Percentiles rank a stretch among this genome's conserved stretches.
Evolutionary conservation across 805 yeast species (phyloP).

Genomic region (Candida vaughaniae): DNA sequence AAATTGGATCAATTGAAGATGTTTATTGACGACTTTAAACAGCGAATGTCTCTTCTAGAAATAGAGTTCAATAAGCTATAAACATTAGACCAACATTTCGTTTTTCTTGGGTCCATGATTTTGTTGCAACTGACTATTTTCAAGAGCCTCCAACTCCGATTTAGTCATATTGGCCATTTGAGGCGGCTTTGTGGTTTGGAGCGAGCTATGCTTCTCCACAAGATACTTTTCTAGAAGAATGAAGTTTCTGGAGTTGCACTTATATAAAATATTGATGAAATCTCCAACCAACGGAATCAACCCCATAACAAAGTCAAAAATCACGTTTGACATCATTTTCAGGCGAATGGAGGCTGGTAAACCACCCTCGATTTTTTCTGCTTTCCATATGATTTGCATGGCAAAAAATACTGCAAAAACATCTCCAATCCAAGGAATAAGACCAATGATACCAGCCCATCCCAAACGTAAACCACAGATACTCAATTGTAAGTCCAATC

Average conservation of each 20-base stretch:
- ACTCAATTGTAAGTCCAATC: slow-evolving; percentile 39
- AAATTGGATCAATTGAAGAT: slow-evolving; percentile 50
- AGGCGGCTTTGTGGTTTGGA: background rate
- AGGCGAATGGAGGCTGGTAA: slow-evolving; percentile 28
- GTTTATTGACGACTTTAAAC: slow-evolving; percentile 42
- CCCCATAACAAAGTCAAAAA: slow-evolving; percentile 41
- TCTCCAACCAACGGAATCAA: slow-evolving; percentile 77
- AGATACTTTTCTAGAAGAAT: slow-evolving; percentile 43
- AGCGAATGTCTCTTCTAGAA: slow-evolving; percentile 36
- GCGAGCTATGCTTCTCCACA: slow-evolving; percentile 27
- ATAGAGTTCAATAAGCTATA: slow-evolving; percentile 10
- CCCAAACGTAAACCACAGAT: slow-evolving; percentile 41
- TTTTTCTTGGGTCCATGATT: slow-evolving; percentile 6
- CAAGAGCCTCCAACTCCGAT: slow-evolving; percentile 4
- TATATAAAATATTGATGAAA: slow-evolving; percentile 65
- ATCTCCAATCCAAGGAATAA: slow-evolving; percentile 44
- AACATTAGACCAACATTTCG: slow-evolving; percentile 8
- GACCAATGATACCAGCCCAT: slow-evolving; percentile 43
- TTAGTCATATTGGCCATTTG: slow-evolving; percentile 7
- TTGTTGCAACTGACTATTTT: slow-evolving; percentile 1
- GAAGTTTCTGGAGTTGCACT: slow-evolving; percentile 75
- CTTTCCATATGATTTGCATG: slow-evolving; percentile 27
- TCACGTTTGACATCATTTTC: slow-evolving; percentile 38
- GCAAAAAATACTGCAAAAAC: slow-evolving; percentile 30
- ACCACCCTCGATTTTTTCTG: slow-evolving; percentile 38